Base-by-base conservation (phyloP, 108 stramenopile genomes). In the Cyclotella sp. region DNA sequence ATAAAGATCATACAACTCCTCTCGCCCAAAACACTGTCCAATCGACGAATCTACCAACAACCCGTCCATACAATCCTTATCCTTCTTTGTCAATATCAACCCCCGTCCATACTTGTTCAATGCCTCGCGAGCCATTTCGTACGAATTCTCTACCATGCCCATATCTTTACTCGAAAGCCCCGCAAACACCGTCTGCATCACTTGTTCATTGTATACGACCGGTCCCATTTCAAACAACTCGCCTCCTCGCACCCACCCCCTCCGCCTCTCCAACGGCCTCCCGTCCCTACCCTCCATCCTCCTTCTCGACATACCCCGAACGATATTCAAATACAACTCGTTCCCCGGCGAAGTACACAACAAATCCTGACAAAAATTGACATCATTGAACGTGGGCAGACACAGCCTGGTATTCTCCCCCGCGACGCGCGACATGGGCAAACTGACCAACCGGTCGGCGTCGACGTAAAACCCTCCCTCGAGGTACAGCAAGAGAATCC, bases 341-440 rank as follows among this genome's bases (percentile, higher is more conserved):
- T 76, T 76, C 34, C 64, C 53, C 26, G 44, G 66, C 39, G 75
- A 59, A 7, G 75, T 67, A 30, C 75, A 67, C 55, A 45, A 24
- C 54, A 76, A 67, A 68, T 76, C 75, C 45, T 76, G 75, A 67
- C 55, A 53, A 68, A 76, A 76, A 46, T 76, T 76, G 55, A 68
- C 52, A 76, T 76, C 75, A 59, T 67, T 47, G 49, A 53, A 52
- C 13, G 75, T 76, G 10, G 75, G 75, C 6, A 76, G 66, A 39
- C 75, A 76, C 34, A 76, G 28, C 22, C 28, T 53, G 13, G 66
- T 68, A 18, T 21, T 59, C n/a, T 19, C 34, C 3, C 16, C 34
- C 6, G 68, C 6, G 7, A 68, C 24, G 19, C 47, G 30, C 10
- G 24, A 28, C 27, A 76, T 45, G 22, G 47, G 64, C 27, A 40